phyloP scores from a whole-genome alignment of 2,329 filamentous ascomycete species.

The Blumeriella jaapii region DNA sequence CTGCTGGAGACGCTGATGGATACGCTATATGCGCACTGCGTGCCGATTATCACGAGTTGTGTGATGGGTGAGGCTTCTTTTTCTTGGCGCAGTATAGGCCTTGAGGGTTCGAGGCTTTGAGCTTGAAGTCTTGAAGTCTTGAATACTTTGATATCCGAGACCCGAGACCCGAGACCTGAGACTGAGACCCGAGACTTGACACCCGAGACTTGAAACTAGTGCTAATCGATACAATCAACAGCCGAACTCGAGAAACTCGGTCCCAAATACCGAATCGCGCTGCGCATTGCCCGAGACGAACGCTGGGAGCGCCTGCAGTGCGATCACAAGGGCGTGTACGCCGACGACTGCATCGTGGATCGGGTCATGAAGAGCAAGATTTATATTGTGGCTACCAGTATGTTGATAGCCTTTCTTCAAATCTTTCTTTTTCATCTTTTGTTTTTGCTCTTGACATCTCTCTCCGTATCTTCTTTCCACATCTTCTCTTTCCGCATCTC shows the following conservation, averaged over 20 bases:
- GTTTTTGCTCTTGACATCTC: no score
- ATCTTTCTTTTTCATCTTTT: no score
- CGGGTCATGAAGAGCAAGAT: slow-evolving; percentile 61
- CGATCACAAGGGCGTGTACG: slow-evolving; percentile 80
- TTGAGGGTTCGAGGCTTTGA: no score
- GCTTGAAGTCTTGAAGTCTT: no score
- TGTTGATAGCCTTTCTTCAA: no score
- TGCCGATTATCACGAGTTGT: slow-evolving; percentile 75
- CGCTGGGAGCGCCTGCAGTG: slow-evolving; percentile 78
- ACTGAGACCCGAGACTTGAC: no score
- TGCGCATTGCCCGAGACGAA: slow-evolving; percentile 80
- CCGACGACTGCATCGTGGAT: slow-evolving; percentile 77
- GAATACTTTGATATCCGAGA: no score
- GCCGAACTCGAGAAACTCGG: slow-evolving; percentile 84
- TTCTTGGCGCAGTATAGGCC: background rate
- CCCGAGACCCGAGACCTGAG: no score
- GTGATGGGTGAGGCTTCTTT: slow-evolving; percentile 28
- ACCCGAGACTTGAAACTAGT: no score
- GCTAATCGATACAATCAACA: slow-evolving; percentile 33
- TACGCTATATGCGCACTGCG: slow-evolving; percentile 82
- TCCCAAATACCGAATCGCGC: slow-evolving; percentile 74
- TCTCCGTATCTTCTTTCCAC: no score
- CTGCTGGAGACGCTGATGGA: slow-evolving; percentile 87
- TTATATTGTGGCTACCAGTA: slow-evolving; percentile 69
- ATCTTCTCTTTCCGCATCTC: no score